Conservation (phyloP, 257 asterid species). For the Solanum chiquidenum region DNA sequence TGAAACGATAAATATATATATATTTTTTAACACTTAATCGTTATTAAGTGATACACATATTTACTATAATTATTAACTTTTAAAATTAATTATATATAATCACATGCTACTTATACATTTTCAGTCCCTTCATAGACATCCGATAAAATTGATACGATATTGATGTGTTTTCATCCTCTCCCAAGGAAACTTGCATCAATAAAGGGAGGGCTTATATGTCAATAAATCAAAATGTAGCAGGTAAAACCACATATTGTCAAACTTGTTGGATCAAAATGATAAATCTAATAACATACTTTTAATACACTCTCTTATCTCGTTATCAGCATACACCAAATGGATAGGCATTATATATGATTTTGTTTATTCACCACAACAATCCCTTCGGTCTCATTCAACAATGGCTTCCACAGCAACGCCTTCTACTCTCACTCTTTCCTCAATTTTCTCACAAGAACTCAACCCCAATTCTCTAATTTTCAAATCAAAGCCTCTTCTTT, state of each 20-base stretch:
- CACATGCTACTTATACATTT: fast-evolving
- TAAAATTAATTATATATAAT: neutral
- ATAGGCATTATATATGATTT: neutral
- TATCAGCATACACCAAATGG: neutral
- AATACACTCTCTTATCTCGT: neutral
- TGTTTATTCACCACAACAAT: neutral
- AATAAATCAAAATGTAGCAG: neutral
- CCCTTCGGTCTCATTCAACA: neutral
- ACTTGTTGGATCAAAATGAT: neutral
- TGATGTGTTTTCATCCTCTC: neutral
- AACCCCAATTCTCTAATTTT: conserved; percentile 9
- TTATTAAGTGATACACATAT: no score
- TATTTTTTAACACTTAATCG: no score
- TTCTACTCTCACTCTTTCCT: conserved; percentile 7
- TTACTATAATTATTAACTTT: neutral
- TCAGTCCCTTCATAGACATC: no score
- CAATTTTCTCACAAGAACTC: conserved; percentile 20
- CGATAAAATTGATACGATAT: neutral
- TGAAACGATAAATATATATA: no score
- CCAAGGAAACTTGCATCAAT: neutral
- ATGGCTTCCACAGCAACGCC: conserved; percentile 21
- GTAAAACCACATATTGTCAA: neutral
- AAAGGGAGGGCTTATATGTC: neutral
- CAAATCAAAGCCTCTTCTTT: conserved; percentile 4
- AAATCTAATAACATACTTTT: neutral